A percentile compares a stretch with the other conserved stretches of the same genome.
These are phyloP conservation scores for Suillus paluster DNA, from an alignment of 768 basidiomycete species.

Conservation along the genomic window DNA sequence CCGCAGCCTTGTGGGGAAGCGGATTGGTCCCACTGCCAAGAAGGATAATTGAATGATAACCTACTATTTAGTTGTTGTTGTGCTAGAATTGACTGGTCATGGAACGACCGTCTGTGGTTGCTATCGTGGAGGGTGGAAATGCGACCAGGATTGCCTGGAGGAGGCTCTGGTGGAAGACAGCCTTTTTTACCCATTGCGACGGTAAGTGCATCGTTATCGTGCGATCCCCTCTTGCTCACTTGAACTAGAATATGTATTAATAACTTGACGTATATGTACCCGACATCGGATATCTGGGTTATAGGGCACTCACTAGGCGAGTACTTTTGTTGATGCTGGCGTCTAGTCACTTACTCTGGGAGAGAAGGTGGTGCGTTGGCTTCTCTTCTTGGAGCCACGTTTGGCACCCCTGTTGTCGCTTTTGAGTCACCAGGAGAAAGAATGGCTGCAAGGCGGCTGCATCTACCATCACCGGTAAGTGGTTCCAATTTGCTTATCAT, in stretches of 20 bases:
- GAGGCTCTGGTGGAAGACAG: constrained; percentile 74
- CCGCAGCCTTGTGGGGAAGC: constrained; percentile 72
- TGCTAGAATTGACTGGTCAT: constrained; percentile 88
- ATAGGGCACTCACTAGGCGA: constrained; percentile 69
- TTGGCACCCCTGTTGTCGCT: constrained; percentile 84
- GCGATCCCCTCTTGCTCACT: not conserved
- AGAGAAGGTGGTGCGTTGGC: constrained; percentile 64
- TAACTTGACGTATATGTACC: constrained; percentile 93
- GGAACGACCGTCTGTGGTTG: constrained; percentile 95
- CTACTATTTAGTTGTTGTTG: constrained; percentile 95
- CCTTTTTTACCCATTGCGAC: constrained; percentile 89
- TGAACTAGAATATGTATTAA: constrained; percentile 79
- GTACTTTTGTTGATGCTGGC: constrained; percentile 35
- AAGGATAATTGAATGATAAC: constrained; percentile 96
- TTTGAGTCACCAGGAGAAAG: constrained; percentile 92
- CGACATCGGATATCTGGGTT: constrained; percentile 88
- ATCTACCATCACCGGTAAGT: constrained; percentile 83
- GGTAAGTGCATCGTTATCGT: constrained; percentile 48
- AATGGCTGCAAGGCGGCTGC: constrained; percentile 77
- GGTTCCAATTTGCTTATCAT: not conserved
- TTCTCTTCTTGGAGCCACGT: constrained; percentile 83
- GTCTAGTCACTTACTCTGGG: too few species aligned
- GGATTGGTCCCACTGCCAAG: constrained; percentile 83
- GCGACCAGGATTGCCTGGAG: constrained; percentile 80
- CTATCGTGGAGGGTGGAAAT: constrained; percentile 78